A percentile compares a stretch with the other conserved stretches of the same genome.
These are phyloP conservation scores for Emmonsia crescens DNA, from an alignment of 2,329 filamentous ascomycete genomes.

Conservation along the genomic window DNA sequence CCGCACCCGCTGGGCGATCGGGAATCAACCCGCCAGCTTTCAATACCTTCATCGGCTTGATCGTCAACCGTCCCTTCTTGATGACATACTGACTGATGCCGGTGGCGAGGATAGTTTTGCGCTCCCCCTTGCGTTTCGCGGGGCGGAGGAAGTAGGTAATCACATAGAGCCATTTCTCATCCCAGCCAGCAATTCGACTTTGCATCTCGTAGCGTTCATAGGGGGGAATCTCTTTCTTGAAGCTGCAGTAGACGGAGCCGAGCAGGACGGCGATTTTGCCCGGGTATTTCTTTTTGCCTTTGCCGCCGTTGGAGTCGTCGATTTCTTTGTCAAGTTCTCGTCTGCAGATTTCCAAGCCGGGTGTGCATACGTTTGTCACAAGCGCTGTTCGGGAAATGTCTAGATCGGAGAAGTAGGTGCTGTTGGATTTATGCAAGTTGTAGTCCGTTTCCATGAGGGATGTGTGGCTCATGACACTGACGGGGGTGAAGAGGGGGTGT, in stretches of 20 bases:
- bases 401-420: slow-evolving; percentile 78
- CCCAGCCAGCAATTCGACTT: slow-evolving; percentile 60
- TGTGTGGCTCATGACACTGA: slow-evolving; percentile 56
- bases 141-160: slow-evolving; percentile 59
- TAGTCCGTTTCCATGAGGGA: slow-evolving; percentile 73
- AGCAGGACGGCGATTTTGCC: slow-evolving; percentile 51
- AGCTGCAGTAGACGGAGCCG: slow-evolving; percentile 62
- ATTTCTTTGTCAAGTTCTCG: slow-evolving; percentile 44
- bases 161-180: slow-evolving; percentile 72
- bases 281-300: slow-evolving; percentile 39
- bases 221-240: slow-evolving; percentile 61
- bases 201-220: slow-evolving; percentile 64
- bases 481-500: slow-evolving; percentile 60
- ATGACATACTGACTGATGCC: slow-evolving; percentile 72
- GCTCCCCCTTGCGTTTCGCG: slow-evolving; percentile 36
- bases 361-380: slow-evolving; percentile 55
- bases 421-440: slow-evolving; percentile 73
- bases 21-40: slow-evolving; percentile 64
- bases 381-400: slow-evolving; percentile 75
- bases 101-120: slow-evolving; percentile 59
- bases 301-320: slow-evolving; percentile 18
- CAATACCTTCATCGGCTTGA: slow-evolving; percentile 69
- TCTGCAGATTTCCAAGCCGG: slow-evolving; percentile 44
- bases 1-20: slow-evolving; percentile 50
- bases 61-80: slow-evolving; percentile 70